A percentile compares a stretch with the other conserved stretches of the same genome.
These are phyloP conservation scores for Oenanthe javanica DNA, from an alignment of 140 eudicot species.

Conservation along the genomic window DNA sequence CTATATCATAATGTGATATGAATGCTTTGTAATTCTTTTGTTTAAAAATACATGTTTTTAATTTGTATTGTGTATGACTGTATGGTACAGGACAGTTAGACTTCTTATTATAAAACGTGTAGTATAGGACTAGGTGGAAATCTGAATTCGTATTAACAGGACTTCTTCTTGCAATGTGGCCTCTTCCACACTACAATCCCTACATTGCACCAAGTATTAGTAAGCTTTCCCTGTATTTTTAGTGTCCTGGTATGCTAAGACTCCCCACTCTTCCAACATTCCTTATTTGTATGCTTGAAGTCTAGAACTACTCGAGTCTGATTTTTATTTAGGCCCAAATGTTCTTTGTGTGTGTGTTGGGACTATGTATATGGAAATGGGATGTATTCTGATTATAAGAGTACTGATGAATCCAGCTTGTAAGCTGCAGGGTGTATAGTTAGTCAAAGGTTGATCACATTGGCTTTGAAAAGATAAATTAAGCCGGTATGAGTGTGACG, in stretches of 20 bases:
- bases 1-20: background rate
- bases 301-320: background rate
- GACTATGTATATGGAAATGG: background rate
- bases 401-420: background rate
- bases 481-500: background rate
- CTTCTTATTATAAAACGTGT: background rate
- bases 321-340: background rate
- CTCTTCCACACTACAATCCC: background rate
- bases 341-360: background rate
- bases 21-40: background rate
- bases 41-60: background rate
- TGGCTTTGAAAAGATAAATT: background rate
- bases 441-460: background rate
- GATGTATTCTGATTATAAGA: background rate
- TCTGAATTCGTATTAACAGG: background rate
- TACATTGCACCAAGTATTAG: background rate
- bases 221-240: too few species aligned
- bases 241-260: background rate
- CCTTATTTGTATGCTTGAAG: background rate
- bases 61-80: background rate
- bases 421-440: background rate
- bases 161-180: background rate
- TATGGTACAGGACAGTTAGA: background rate
- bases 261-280: background rate
- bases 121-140: background rate